A percentile compares a stretch with the other conserved stretches of the same genome.
Conservation (phyloP, 805 yeast genomes). For the Ogataea allantospora region DNA sequence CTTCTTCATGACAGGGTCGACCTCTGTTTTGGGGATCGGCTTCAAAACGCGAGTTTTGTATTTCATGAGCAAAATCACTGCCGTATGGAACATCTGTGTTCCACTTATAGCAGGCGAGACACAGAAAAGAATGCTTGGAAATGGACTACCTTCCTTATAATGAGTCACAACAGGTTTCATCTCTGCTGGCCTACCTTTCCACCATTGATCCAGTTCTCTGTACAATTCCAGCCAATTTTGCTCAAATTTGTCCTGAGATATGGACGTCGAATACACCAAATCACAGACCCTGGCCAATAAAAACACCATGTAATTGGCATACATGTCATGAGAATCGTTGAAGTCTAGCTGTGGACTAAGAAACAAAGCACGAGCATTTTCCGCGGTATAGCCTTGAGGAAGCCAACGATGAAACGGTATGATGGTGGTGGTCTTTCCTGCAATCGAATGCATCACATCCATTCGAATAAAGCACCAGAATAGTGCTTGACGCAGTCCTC, state of each 20-base stretch:
- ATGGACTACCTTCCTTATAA: constrained; percentile 31
- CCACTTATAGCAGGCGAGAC: constrained; percentile 42
- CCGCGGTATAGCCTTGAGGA: constrained; percentile 25
- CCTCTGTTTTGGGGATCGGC: constrained; percentile 8
- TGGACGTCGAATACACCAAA: constrained; percentile 26
- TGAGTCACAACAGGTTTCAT: constrained; percentile 32
- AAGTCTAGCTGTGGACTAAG: constrained; percentile 12
- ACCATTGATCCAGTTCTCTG: constrained; percentile 39
- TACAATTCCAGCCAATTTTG: constrained; percentile 38
- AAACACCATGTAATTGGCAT: constrained; percentile 42
- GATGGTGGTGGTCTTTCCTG: constrained; percentile 39
- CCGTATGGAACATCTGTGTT: constrained; percentile 41
- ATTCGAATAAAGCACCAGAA: constrained; percentile 45
- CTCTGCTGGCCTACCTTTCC: constrained; percentile 31
- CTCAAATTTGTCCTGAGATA: constrained; percentile 29
- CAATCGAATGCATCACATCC: constrained; percentile 41
- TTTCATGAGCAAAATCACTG: constrained; percentile 38
- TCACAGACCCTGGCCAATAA: constrained; percentile 38
- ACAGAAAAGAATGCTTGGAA: constrained; percentile 38
- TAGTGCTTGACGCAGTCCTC: constrained; percentile 35
- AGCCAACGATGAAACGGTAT: constrained; percentile 37
- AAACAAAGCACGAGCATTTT: constrained; percentile 27
- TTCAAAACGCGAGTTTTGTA: constrained; percentile 36
- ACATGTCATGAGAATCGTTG: constrained; percentile 29
- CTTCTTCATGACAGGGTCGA: constrained; percentile 17